phyloP scores from a whole-genome alignment of 2,329 filamentous ascomycete species.

The Fusarium tjaetaba region DNA sequence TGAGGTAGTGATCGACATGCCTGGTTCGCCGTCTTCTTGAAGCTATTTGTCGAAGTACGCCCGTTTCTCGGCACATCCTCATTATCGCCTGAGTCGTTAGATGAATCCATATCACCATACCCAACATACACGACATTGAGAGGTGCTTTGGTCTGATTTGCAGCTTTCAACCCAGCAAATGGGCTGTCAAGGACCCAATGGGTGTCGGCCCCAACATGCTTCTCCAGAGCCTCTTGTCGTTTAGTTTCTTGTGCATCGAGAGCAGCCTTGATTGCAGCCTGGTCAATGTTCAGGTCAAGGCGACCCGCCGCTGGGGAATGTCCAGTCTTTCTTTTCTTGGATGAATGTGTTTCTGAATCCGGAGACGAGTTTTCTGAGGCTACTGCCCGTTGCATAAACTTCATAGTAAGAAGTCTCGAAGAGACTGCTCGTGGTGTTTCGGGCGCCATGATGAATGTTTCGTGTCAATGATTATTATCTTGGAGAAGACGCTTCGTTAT shows the following conservation, averaged over 20 bases:
- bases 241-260: slow-evolving; percentile 74
- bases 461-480: neutral
- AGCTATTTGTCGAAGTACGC: slow-evolving; percentile 50
- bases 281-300: slow-evolving; percentile 58
- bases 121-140: slow-evolving; percentile 69
- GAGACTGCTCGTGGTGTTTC: slow-evolving; percentile 77
- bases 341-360: slow-evolving; percentile 60
- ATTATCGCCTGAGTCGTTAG: slow-evolving; percentile 49
- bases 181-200: slow-evolving; percentile 76
- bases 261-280: slow-evolving; percentile 69
- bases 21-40: slow-evolving; percentile 42
- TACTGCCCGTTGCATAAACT: slow-evolving; percentile 94
- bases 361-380: slow-evolving; percentile 64
- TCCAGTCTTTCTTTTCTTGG: slow-evolving; percentile 71
- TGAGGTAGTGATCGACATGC: slow-evolving; percentile 35
- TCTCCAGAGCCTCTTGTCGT: slow-evolving; percentile 68
- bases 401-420: slow-evolving; percentile 90
- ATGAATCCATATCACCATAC: slow-evolving; percentile 61
- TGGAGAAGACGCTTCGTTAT: slow-evolving; percentile 7
- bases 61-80: slow-evolving; percentile 48
- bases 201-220: slow-evolving; percentile 73
- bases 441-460: slow-evolving; percentile 53
- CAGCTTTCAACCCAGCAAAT: slow-evolving; percentile 37
- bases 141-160: slow-evolving; percentile 49
- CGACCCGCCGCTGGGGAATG: slow-evolving; percentile 51